Base-by-base conservation (phyloP, 768 basidiomycete genomes). In the Tubosaeta sp. region DNA sequence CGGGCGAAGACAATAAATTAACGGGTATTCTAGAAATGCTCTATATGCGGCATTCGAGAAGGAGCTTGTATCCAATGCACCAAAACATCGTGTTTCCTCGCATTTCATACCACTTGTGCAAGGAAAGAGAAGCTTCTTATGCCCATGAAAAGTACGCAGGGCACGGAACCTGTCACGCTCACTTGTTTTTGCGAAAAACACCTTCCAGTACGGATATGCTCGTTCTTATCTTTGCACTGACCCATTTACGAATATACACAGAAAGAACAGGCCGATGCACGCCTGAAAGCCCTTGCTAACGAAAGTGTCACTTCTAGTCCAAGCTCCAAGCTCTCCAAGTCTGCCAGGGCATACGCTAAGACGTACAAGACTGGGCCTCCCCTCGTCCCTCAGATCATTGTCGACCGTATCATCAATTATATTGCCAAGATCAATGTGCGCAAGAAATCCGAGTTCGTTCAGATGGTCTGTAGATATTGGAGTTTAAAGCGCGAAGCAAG, bases 61-160 rank as follows among this genome's bases (percentile, higher is more conserved):
- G 95, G 95, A 6, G 94, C 95, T 0, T 97, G 95, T 67, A 95
- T 99, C 39, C 96, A 98, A 67, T 99, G 96, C 67, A 86, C 84
- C 47, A 95, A 92, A 69, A 75, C 80, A 2, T 86, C 83, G 1
- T 98, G 96, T 71, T 94, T 90, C 67, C 77, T 87, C 14, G 94
- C 96, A 0, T 99, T 96, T 60, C 96, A 99, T 65, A 80, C 88
- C 1, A 94, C 95, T 0, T 99, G 96, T 63, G 96, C 94, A 1
- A 77, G 95, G 13, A 87, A 86, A 58, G 83, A 89, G 59, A 92
- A 87, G 59, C 65, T 94, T 3, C 68, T 97, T 25, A 77, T 91
- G 71, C 87, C 90, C 0, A 93, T 93, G 90, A 93, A 93, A 64
- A 82, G 81, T 27, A 76, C 83, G 0, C 84, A 86, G 46, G 90